phyloP scores from a whole-genome alignment of 371 early-diverging fungal species.

The Parasitella parasitica region DNA sequence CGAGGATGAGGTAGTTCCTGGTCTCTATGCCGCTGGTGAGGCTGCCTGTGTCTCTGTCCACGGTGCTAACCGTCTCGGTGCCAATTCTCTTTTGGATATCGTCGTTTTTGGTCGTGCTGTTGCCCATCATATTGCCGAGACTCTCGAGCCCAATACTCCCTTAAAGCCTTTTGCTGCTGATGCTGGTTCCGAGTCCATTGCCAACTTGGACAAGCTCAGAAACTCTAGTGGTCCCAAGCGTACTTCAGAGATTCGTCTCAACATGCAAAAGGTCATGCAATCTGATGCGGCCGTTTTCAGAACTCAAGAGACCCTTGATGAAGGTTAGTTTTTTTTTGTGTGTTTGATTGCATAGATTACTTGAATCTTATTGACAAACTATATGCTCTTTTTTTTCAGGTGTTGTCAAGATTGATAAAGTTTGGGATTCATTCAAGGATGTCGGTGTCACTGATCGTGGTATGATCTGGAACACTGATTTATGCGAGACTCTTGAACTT shows the following conservation, averaged over 20 bases:
- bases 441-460: constrained; percentile 89
- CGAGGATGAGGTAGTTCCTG: constrained; percentile 83
- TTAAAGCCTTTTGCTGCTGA: constrained; percentile 81
- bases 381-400: too few species aligned
- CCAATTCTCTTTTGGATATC: constrained; percentile 95
- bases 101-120: constrained; percentile 97
- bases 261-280: constrained; percentile 98
- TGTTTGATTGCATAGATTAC: too few species aligned
- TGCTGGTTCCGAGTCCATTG: constrained; percentile 86
- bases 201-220: constrained; percentile 91
- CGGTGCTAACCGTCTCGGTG: constrained; percentile 98
- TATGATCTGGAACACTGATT: constrained; percentile 98
- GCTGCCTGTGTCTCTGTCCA: constrained; percentile 94
- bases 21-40: constrained; percentile 95
- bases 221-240: constrained; percentile 76
- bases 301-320: constrained; percentile 87
- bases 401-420: constrained; percentile 75
- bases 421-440: constrained; percentile 78
- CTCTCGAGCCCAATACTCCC: constrained; percentile 82
- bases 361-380: too few species aligned
- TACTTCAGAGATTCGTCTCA: constrained; percentile 88
- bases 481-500: constrained; percentile 94
- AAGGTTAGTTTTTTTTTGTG: constrained; percentile 67
- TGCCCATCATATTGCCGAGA: constrained; percentile 93
- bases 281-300: constrained; percentile 97